Percentiles rank a stretch among this genome's conserved stretches.
Conservation (phyloP, 73 alveolate genomes). For the Durusdinium trenchii region DNA sequence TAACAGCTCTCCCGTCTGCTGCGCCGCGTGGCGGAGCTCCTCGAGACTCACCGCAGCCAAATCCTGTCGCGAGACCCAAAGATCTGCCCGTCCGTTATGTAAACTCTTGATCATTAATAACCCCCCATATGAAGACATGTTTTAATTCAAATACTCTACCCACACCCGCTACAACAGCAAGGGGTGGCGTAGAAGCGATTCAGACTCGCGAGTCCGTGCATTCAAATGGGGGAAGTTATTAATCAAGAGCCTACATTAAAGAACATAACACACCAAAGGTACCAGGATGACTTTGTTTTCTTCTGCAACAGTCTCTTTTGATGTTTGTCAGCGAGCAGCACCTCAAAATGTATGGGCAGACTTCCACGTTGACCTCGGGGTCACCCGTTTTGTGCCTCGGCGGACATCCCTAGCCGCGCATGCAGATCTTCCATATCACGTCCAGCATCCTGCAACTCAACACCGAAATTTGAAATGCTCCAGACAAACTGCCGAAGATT, state of each 20-base stretch:
- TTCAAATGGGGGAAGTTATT: no score
- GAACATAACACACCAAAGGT: not conserved
- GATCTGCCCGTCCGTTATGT: not conserved
- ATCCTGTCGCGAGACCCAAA: not conserved
- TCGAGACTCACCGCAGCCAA: not conserved
- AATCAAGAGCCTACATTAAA: no score
- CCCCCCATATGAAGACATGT: not conserved
- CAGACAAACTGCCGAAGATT: not conserved
- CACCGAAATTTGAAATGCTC: not conserved
- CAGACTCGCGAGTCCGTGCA: no score
- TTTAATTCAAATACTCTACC: no score
- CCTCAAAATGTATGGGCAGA: no score
- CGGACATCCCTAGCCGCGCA: constrained; percentile 8
- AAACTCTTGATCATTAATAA: not conserved
- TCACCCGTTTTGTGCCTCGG: no score
- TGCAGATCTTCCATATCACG: constrained; percentile 8
- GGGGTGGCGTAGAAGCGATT: no score
- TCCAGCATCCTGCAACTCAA: not conserved
- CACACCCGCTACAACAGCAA: no score
- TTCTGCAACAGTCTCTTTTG: no score
- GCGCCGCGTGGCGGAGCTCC: constrained; percentile 1
- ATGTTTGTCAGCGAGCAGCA: no score
- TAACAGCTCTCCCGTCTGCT: constrained; percentile 52
- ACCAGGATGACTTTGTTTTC: not conserved
- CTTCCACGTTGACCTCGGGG: no score